phyloP scores from a whole-genome alignment of 345 rosid genomes.

The Populus davidiana region DNA sequence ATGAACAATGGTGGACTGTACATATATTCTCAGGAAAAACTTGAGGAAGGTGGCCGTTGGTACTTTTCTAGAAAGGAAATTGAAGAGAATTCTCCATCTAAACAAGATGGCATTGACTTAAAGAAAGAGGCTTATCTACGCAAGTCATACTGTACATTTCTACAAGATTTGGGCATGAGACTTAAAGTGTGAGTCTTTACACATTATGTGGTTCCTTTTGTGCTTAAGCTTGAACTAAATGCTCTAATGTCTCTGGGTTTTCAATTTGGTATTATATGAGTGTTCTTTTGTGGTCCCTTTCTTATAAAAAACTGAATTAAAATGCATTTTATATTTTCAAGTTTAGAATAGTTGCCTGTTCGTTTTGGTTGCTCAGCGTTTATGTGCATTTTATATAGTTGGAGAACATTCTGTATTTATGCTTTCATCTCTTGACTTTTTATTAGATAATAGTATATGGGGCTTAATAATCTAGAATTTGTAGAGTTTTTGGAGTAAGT shows the following conservation, averaged over 20 bases:
- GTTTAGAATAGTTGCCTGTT: neutral
- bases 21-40: slow-evolving; percentile 47
- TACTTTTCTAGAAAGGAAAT: slow-evolving; percentile 85
- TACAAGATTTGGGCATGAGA: slow-evolving; percentile 97
- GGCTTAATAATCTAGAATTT: neutral
- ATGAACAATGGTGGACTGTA: slow-evolving; percentile 28
- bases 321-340: neutral
- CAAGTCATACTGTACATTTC: slow-evolving; percentile 93
- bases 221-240: neutral
- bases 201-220: neutral
- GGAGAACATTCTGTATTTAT: neutral
- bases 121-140: slow-evolving; percentile 92
- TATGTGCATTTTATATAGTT: neutral
- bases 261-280: neutral
- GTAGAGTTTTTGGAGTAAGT: neutral
- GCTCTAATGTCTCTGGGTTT: neutral
- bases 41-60: slow-evolving; percentile 70
- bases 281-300: neutral
- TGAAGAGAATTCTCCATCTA: slow-evolving; percentile 89
- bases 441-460: neutral
- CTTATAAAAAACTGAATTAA: neutral
- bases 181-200: slow-evolving; percentile 65
- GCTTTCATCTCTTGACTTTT: neutral
- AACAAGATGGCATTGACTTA: slow-evolving; percentile 82
- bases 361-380: neutral